Base-by-base conservation (phyloP, 768 basidiomycete species). In the Pilatotrama ljubarskyi region DNA sequence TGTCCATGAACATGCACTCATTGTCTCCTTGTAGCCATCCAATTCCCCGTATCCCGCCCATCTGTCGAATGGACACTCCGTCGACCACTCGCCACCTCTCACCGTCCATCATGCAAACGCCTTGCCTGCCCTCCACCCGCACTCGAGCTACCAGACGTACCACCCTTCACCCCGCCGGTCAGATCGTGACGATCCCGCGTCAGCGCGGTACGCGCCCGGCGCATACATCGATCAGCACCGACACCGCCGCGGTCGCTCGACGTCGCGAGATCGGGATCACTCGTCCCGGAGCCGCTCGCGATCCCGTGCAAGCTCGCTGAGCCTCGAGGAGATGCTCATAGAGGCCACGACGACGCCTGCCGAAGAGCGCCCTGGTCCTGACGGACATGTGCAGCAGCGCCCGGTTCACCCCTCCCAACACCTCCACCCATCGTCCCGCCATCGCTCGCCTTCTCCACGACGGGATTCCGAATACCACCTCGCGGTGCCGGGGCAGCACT, bases 271-370 rank as follows among this genome's bases (percentile, higher is more conserved):
- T 73, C 78, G 8, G 73, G 65, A 60, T 52, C 68, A 61, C 40
- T 69, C 61, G 2, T 68, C 60, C 2, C 73, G 68, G 13, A 75
- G 75, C 41, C 75, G 72, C 50, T 78, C 78, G 2, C 77, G 72
- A 25, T 73, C 66, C 50, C 70, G 69, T 42, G 69, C 68, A 36
- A 73, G 70, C 69, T 77, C 66, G 63, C 75, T 50, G 61, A 74
- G 72, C 53, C 70, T 82, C 59, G 80, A 82, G 50, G 80, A 82
- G 55, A 77, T 82, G 74, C 72, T 82, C 51, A 67, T 82, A 57
- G 78, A 80, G 75, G 76, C 49, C 72, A 78, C 59, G 73, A 73
- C 38, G 68, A 61, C 41, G 62, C 67, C 61, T 1, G 46, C 57
- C 25, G 72, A 74, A 35, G 74, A 72, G 0, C 72, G 72, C 42